Percentiles rank a stretch among this genome's conserved stretches.
Conservation (phyloP, 768 basidiomycete species). For the Tubosaeta sp. region DNA sequence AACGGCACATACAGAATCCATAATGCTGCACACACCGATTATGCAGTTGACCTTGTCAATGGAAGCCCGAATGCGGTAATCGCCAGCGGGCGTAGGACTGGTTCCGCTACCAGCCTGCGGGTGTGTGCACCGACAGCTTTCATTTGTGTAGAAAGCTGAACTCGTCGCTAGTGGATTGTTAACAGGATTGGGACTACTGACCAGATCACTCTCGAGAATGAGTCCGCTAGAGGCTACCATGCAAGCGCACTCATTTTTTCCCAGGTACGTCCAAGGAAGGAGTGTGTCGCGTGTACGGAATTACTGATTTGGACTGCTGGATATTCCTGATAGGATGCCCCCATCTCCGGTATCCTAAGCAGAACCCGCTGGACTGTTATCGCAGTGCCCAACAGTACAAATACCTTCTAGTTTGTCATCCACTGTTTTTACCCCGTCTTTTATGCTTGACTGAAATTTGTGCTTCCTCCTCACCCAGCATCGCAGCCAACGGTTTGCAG, state of each 20-base stretch:
- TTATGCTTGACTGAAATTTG: too few species aligned
- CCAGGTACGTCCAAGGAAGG: not conserved
- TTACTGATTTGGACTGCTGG: too few species aligned
- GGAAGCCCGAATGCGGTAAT: too few species aligned
- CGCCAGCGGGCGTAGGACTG: too few species aligned
- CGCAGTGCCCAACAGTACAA: too few species aligned
- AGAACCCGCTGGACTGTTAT: not conserved
- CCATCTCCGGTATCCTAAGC: not conserved
- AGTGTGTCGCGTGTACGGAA: too few species aligned
- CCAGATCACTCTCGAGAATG: not conserved
- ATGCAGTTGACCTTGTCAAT: too few species aligned
- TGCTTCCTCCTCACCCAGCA: too few species aligned
- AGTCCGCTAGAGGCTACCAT: not conserved
- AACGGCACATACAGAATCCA: not conserved
- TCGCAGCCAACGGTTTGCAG: too few species aligned
- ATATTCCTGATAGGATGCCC: not conserved
- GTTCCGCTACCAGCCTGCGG: not conserved
- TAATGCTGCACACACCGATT: not conserved
- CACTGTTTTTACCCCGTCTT: too few species aligned
- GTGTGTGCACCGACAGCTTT: not conserved
- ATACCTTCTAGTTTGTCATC: too few species aligned
- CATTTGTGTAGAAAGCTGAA: not conserved
- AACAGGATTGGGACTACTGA: not conserved
- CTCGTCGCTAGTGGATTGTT: not conserved
- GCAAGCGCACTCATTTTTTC: not conserved